Percentiles rank a stretch among this genome's conserved stretches.
Evolutionary conservation across 148 eudicot genomes (phyloP).

Genomic region (Silene uniflora): DNA sequence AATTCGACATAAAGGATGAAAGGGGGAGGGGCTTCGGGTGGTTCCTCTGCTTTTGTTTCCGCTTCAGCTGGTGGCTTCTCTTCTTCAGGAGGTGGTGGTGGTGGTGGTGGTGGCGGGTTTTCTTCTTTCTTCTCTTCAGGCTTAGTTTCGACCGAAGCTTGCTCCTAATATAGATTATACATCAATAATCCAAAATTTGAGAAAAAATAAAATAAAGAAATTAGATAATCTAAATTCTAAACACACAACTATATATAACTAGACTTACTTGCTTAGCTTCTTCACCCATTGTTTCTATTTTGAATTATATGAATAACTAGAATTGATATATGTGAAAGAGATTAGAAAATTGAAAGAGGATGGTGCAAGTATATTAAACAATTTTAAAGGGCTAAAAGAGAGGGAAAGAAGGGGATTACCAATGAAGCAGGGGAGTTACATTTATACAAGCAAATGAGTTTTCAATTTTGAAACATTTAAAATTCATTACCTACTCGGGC

Average conservation of each 20-base stretch:
- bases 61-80: conserved; percentile 28
- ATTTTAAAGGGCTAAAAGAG: conserved; percentile 11
- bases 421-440: background rate
- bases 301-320: background rate
- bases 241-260: too few species aligned
- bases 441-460: conserved; percentile 12
- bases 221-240: too few species aligned
- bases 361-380: conserved; percentile 5
- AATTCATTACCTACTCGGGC: too few species aligned
- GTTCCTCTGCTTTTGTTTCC: conserved; percentile 41
- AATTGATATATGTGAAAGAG: conserved; percentile 1
- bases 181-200: background rate
- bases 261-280: conserved; percentile 57
- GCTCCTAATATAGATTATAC: conserved; percentile 25
- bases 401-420: conserved; percentile 22
- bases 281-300: conserved; percentile 59
- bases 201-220: too few species aligned
- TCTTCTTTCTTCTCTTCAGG: conserved; percentile 25
- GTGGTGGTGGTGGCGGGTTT: conserved; percentile 9
- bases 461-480: too few species aligned
- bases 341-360: conserved; percentile 12
- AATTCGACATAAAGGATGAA: conserved; percentile 68
- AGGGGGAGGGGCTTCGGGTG: conserved; percentile 61
- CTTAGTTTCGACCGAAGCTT: conserved; percentile 42
- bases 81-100: conserved; percentile 10